These are phyloP conservation scores for Hymenotorrendiella dingleyae DNA, from an alignment of 2,329 filamentous ascomycete species.

Conservation along the genomic window DNA sequence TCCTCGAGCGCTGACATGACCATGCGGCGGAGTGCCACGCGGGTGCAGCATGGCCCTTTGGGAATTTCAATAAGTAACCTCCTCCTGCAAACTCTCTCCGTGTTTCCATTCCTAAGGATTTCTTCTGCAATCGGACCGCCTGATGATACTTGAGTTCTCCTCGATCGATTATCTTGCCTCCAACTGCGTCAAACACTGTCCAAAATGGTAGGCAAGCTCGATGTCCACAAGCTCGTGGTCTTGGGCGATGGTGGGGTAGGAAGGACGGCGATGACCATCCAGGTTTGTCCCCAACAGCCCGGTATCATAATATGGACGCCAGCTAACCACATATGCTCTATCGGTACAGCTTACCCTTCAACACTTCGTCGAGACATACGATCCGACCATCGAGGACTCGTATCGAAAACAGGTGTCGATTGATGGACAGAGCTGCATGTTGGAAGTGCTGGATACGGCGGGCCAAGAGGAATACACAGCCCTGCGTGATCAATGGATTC, in stretches of 20 bases:
- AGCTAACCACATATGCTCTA: background rate
- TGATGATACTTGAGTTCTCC: no score
- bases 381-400: slow-evolving; percentile 6
- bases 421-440: slow-evolving; percentile 2
- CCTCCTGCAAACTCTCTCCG: no score
- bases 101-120: no score
- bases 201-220: no score
- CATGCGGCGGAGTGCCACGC: no score
- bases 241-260: slow-evolving; percentile 6
- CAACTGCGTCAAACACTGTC: no score
- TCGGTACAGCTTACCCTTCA: background rate
- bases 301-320: background rate
- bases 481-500: slow-evolving; percentile 3
- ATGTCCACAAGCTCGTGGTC: slow-evolving; percentile 3
- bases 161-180: no score
- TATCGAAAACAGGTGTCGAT: slow-evolving; percentile 3
- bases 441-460: slow-evolving; percentile 7
- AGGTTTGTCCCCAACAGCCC: background rate
- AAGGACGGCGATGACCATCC: slow-evolving; percentile 3
- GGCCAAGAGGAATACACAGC: slow-evolving; percentile 7
- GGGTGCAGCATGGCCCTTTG: no score
- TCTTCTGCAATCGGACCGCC: no score
- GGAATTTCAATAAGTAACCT: no score
- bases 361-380: slow-evolving; percentile 3
- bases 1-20: no score